phyloP scores from a whole-genome alignment of 257 asterid genomes.

The Ajuga chamaepitys region DNA sequence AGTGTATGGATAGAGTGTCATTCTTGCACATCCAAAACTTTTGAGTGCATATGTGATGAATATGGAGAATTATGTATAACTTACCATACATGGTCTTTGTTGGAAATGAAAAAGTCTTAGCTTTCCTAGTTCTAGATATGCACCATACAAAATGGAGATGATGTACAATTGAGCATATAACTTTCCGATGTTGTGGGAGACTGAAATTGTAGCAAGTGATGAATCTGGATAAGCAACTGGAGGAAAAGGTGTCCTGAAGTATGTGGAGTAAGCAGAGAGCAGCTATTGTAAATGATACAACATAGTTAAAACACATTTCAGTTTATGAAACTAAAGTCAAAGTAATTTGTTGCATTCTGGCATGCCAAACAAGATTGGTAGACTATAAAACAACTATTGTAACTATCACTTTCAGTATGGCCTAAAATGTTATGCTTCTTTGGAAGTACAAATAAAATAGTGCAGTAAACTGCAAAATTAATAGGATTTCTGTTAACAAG shows the following conservation, averaged over 20 bases:
- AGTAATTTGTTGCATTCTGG: background rate
- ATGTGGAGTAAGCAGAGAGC: background rate
- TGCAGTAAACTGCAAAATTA: background rate
- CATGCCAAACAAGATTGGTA: background rate
- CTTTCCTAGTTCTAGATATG: no score
- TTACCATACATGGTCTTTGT: background rate
- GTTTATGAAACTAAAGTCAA: background rate
- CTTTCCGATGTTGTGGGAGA: background rate
- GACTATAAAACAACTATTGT: background rate
- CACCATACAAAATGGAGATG: background rate
- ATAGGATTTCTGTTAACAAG: background rate
- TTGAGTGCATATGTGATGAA: background rate
- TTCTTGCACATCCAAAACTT: background rate
- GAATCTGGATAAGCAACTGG: background rate
- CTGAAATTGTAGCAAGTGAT: background rate
- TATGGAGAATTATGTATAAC: background rate
- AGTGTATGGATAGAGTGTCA: background rate
- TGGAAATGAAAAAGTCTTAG: no score
- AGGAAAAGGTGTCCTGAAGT: background rate
- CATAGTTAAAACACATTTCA: background rate
- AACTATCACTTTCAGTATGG: background rate
- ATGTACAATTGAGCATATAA: background rate
- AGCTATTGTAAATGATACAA: background rate
- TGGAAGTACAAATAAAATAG: background rate
- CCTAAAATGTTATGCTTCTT: background rate